phyloP scores from a whole-genome alignment of 2,329 filamentous ascomycete genomes.

The Chaetomiaceae sp. region DNA sequence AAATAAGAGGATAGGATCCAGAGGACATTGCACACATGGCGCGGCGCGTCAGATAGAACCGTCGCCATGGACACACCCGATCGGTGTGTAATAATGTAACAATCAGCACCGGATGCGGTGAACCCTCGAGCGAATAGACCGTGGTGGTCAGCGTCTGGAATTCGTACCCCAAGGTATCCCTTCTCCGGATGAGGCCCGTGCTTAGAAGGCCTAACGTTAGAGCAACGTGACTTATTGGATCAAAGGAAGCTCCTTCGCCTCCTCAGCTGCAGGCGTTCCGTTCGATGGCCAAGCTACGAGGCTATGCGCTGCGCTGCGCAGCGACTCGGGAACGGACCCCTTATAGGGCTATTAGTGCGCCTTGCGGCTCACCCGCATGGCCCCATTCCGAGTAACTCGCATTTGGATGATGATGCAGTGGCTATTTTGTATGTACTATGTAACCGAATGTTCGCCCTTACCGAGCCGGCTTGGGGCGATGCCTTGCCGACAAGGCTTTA shows the following conservation, averaged over 20 bases:
- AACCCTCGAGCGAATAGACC: not conserved
- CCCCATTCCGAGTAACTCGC: conserved; percentile 1
- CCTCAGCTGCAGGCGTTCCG: not conserved
- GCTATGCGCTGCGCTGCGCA: not conserved
- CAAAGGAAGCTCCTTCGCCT: too few relatives aligned
- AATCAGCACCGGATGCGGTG: conserved; percentile 16
- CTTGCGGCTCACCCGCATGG: not conserved
- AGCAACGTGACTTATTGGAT: too few relatives aligned
- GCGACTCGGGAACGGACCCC: not conserved
- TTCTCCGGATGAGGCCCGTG: not conserved
- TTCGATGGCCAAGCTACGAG: not conserved
- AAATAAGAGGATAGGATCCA: too few relatives aligned
- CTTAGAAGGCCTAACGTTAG: not conserved
- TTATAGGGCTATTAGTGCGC: not conserved
- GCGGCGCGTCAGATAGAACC: not conserved
- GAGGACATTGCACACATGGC: not conserved
- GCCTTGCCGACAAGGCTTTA: not conserved
- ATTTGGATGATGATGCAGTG: not conserved
- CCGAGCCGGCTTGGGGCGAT: not conserved
- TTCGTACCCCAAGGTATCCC: not conserved
- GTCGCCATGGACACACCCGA: conserved; percentile 3
- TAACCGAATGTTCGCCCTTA: not conserved
- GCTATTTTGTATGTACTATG: too few relatives aligned
- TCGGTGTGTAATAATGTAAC: conserved; percentile 24
- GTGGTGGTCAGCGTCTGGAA: not conserved